phyloP scores from a whole-genome alignment of 345 rosid genomes.

The Hibiscus trionum region DNA sequence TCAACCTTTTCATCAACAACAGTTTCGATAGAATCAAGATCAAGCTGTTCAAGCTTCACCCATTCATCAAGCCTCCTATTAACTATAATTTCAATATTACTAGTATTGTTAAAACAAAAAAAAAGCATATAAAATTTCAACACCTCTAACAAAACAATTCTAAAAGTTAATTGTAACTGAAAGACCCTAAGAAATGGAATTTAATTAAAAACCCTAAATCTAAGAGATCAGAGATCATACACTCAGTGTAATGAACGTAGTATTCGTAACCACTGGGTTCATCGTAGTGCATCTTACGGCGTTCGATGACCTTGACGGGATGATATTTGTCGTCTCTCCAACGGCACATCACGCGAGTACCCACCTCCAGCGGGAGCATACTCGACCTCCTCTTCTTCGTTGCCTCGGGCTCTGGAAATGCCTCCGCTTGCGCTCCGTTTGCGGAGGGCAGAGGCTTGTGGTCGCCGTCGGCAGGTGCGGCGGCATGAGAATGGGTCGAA shows the following conservation, averaged over 20 bases:
- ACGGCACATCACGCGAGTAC: conserved; percentile 91
- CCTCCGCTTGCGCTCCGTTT: conserved; percentile 11
- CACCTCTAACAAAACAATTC: not conserved
- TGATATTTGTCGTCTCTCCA: conserved; percentile 97
- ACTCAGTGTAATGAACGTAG: conserved; percentile 95
- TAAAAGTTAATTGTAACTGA: not conserved
- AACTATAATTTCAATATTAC: conserved; percentile 33
- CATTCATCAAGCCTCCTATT: conserved; percentile 98
- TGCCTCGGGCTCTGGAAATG: conserved; percentile 39
- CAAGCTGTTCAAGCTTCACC: conserved; percentile 90
- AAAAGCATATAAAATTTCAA: not conserved
- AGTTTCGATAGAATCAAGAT: conserved; percentile 83
- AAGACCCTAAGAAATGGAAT: not conserved
- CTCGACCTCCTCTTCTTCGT: conserved; percentile 55
- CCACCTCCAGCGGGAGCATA: conserved; percentile 81
- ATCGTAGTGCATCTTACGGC: conserved; percentile 47
- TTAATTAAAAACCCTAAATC: conserved; percentile 10
- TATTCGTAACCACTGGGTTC: conserved; percentile 80
- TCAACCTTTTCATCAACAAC: conserved; percentile 95
- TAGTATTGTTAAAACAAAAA: not conserved
- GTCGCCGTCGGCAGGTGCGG: conserved; percentile 28
- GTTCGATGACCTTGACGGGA: conserved; percentile 93
- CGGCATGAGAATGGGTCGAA: conserved; percentile 23
- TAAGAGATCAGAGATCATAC: conserved; percentile 34
- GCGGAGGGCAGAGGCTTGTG: conserved; percentile 18